Conservation (phyloP, 2,329 filamentous ascomycete genomes). For the Aspergillus phoenicis region DNA sequence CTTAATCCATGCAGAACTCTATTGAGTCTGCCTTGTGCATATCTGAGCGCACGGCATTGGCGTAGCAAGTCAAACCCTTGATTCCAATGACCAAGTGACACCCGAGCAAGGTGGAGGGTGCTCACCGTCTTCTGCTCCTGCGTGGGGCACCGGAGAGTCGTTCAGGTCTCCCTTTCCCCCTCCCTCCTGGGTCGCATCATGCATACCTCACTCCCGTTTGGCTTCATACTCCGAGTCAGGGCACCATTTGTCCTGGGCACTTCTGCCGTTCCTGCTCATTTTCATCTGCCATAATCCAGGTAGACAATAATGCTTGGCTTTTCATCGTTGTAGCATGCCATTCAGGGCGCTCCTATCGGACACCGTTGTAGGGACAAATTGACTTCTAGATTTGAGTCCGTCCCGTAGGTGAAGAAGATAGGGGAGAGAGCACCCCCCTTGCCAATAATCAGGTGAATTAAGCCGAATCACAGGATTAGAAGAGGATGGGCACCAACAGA, state of each 20-base stretch:
- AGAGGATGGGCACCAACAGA: slow-evolving; percentile 11
- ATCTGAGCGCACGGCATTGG: slow-evolving; percentile 8
- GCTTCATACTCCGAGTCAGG: background rate
- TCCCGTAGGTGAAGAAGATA: background rate
- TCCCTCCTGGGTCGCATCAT: slow-evolving; percentile 19
- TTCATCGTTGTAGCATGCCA: background rate
- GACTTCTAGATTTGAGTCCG: slow-evolving; percentile 1
- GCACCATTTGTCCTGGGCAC: background rate
- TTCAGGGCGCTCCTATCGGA: background rate
- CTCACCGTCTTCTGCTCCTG: slow-evolving; percentile 23
- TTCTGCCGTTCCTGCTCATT: background rate
- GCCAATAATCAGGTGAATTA: slow-evolving; percentile 9
- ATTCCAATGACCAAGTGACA: slow-evolving; percentile 12
- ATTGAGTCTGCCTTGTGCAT: background rate
- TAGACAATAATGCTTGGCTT: background rate
- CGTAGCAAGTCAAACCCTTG: slow-evolving; percentile 14
- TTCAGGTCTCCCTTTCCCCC: background rate
- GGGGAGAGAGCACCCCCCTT: background rate
- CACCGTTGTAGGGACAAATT: background rate
- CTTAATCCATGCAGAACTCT: slow-evolving; percentile 11
- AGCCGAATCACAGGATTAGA: slow-evolving; percentile 7
- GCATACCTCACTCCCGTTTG: slow-evolving; percentile 13
- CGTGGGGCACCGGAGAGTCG: slow-evolving; percentile 13
- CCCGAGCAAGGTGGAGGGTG: slow-evolving; percentile 7
- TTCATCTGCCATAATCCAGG: background rate